Evolutionary conservation across 345 rosid genomes (phyloP).

Genomic region (Viola odorata): DNA sequence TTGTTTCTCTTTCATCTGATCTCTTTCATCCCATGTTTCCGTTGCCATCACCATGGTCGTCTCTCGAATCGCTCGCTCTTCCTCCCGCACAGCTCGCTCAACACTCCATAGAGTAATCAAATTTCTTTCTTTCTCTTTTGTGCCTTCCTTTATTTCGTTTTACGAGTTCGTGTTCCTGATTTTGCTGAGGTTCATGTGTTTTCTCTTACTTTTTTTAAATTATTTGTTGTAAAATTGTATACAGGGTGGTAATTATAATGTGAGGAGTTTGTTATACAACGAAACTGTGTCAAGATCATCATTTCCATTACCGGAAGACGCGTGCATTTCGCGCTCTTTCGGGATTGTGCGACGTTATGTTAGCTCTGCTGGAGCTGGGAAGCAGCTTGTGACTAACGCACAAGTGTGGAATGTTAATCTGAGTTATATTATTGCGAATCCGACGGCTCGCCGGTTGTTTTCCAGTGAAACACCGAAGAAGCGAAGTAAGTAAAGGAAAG

Average conservation of each 20-base stretch:
- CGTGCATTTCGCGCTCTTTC: conserved; percentile 21
- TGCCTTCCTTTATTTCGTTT: too few species aligned
- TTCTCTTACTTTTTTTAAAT: background rate
- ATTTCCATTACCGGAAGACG: background rate
- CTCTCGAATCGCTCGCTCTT: conserved; percentile 26
- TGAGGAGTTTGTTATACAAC: conserved; percentile 5
- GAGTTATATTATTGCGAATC: conserved; percentile 29
- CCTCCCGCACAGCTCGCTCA: conserved; percentile 22
- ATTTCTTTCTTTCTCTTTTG: background rate
- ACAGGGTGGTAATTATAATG: conserved; percentile 6
- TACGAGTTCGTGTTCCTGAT: too few species aligned
- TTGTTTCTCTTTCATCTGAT: background rate
- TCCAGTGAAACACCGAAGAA: conserved; percentile 30
- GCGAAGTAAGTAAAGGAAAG: conserved; percentile 24
- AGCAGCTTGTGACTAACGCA: conserved; percentile 19
- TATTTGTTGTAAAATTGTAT: conserved; percentile 15
- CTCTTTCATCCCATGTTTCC: background rate
- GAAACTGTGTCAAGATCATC: conserved; percentile 7
- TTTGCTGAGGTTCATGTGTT: background rate
- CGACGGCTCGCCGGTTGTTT: conserved; percentile 29
- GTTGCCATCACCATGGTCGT: conserved; percentile 22
- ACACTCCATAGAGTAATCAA: conserved; percentile 15
- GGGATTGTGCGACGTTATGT: conserved; percentile 28
- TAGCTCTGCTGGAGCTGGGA: conserved; percentile 27
- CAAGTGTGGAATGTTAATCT: conserved; percentile 15